phyloP scores from a whole-genome alignment of 352 stramenopile species.

The Phytophthora fragariae region DNA sequence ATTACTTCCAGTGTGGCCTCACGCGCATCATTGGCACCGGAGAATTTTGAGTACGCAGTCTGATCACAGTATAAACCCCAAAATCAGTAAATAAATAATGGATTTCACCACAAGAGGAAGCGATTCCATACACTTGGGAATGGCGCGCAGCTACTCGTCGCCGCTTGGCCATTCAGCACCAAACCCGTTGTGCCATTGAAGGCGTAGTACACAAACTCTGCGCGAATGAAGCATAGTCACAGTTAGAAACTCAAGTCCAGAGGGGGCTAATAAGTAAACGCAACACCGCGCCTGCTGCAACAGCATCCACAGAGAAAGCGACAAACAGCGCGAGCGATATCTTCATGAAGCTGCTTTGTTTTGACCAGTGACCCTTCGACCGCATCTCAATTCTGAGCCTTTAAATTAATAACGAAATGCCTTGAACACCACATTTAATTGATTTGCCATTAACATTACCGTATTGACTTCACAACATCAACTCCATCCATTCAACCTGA shows the following conservation, averaged over 20 bases:
- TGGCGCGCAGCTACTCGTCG: slow-evolving; percentile 77
- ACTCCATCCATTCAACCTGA: neutral
- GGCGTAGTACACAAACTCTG: slow-evolving; percentile 90
- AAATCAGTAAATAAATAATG: neutral
- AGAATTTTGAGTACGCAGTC: slow-evolving; percentile 68
- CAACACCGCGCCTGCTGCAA: slow-evolving; percentile 9
- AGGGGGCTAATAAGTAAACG: neutral
- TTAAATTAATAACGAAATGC: no score
- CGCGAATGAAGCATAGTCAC: neutral
- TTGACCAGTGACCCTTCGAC: slow-evolving; percentile 19
- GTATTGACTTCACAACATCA: slow-evolving; percentile 7
- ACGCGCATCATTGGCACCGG: slow-evolving; percentile 52
- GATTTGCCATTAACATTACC: neutral
- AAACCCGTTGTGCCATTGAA: slow-evolving; percentile 88
- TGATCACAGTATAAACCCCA: slow-evolving; percentile 19
- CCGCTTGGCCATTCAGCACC: slow-evolving; percentile 78
- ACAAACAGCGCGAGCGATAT: slow-evolving; percentile 5
- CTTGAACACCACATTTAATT: neutral
- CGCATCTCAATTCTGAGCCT: no score
- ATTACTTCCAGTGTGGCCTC: slow-evolving; percentile 70
- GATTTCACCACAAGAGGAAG: neutral
- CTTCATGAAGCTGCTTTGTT: slow-evolving; percentile 7
- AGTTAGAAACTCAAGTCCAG: neutral
- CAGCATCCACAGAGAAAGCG: neutral
- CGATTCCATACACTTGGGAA: slow-evolving; percentile 43